phyloP scores from a whole-genome alignment of 352 stramenopile genomes.

The Globisporangium carolinianum region DNA sequence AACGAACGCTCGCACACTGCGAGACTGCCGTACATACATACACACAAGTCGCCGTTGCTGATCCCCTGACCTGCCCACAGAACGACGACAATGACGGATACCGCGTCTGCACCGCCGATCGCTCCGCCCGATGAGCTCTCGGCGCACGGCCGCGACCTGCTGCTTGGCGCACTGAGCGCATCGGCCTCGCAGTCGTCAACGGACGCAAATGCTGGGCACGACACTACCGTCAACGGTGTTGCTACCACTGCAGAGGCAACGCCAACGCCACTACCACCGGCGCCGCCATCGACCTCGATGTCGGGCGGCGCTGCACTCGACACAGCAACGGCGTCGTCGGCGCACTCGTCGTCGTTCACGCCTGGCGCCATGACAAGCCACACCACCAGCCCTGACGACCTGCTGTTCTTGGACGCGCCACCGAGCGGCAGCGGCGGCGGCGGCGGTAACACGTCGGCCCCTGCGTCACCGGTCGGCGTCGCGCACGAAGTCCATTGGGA shows the following conservation, averaged over 20 bases:
- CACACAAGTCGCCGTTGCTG: too few species aligned
- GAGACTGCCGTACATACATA: too few species aligned
- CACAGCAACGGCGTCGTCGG: slow-evolving; percentile 4
- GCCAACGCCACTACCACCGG: too few species aligned
- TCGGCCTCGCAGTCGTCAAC: not conserved
- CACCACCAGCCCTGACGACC: slow-evolving; percentile 4
- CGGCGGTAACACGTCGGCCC: too few species aligned
- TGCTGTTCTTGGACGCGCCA: slow-evolving; percentile 11
- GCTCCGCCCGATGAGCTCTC: slow-evolving; percentile 16
- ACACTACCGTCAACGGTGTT: too few species aligned
- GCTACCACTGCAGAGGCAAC: slow-evolving; percentile 1
- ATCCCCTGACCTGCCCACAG: too few species aligned
- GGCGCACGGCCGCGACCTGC: slow-evolving; percentile 32
- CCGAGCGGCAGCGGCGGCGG: too few species aligned
- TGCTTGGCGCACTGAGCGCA: slow-evolving; percentile 27
- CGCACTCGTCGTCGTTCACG: slow-evolving; percentile 14
- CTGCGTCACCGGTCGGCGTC: slow-evolving; percentile 5
- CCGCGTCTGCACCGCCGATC: not conserved
- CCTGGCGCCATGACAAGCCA: slow-evolving; percentile 1
- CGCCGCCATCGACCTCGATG: not conserved
- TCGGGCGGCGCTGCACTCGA: not conserved
- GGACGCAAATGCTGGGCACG: too few species aligned
- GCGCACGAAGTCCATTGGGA: slow-evolving; percentile 83
- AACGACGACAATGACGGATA: too few species aligned
- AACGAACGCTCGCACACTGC: not conserved